A percentile compares a stretch with the other conserved stretches of the same genome.
phyloP scores from a whole-genome alignment of 129 eudicot genomes.

The Pittosporum tobira region DNA sequence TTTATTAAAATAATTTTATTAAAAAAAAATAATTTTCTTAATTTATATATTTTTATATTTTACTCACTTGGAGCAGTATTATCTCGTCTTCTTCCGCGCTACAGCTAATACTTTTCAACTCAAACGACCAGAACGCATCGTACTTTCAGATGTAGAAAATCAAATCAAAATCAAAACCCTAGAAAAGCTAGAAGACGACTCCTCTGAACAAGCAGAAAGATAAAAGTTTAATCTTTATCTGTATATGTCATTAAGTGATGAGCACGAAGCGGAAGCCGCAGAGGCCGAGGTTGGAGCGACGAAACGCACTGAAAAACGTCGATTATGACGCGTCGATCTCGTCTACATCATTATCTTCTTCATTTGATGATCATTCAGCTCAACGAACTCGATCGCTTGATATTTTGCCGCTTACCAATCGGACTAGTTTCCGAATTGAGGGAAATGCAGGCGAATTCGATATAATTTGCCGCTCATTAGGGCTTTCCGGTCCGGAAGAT shows the following conservation, averaged over 20 bases:
- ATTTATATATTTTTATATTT: too few relatives aligned
- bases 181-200: too few relatives aligned
- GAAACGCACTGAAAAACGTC: conserved; percentile 53
- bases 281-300: conserved; percentile 41
- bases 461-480: conserved; percentile 34
- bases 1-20: too few relatives aligned
- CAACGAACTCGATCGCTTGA: conserved; percentile 46
- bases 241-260: neutral
- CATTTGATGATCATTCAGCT: conserved; percentile 27
- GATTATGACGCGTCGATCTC: conserved; percentile 46
- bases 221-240: too few relatives aligned
- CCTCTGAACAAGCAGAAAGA: too few relatives aligned
- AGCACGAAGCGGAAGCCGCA: conserved; percentile 20
- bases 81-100: too few relatives aligned
- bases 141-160: too few relatives aligned
- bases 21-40: too few relatives aligned
- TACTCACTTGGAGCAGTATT: too few relatives aligned
- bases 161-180: too few relatives aligned
- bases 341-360: conserved; percentile 20
- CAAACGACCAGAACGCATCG: too few relatives aligned
- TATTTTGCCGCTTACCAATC: conserved; percentile 14
- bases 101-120: too few relatives aligned
- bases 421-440: conserved; percentile 46
- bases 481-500: conserved; percentile 69
- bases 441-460: conserved; percentile 63